phyloP scores from a whole-genome alignment of 257 asterid genomes.

The Voacanga thouarsii region DNA sequence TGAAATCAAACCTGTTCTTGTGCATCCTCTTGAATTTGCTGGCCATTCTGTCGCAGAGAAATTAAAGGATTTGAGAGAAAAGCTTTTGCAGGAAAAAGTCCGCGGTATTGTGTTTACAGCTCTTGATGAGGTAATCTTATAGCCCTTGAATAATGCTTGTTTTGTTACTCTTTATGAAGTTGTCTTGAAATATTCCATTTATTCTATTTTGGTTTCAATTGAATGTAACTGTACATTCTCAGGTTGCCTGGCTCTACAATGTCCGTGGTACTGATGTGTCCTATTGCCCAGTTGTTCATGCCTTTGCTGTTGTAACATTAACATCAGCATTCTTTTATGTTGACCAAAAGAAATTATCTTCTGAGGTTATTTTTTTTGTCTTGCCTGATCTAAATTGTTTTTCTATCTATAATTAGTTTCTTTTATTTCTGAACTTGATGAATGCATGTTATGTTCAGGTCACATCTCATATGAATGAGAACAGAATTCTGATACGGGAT shows the following conservation, averaged over 20 bases:
- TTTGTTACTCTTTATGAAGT: conserved; percentile 1
- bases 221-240: conserved; percentile 23
- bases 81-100: conserved; percentile 64
- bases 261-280: conserved; percentile 91
- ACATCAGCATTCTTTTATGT: conserved; percentile 80
- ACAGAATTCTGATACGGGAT: conserved; percentile 66
- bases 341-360: conserved; percentile 66
- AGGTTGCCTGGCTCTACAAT: conserved; percentile 96
- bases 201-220: conserved; percentile 10
- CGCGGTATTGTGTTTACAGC: conserved; percentile 66
- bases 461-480: conserved; percentile 56
- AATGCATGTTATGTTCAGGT: conserved; percentile 38
- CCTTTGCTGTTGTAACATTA: conserved; percentile 79
- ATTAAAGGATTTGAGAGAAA: conserved; percentile 72
- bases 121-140: conserved; percentile 74
- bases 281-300: conserved; percentile 83
- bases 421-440: neutral
- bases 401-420: neutral
- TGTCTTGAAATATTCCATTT: conserved; percentile 9
- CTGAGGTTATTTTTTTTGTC: conserved; percentile 56
- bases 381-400: conserved; percentile 2
- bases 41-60: conserved; percentile 82
- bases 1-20: conserved; percentile 60
- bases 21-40: conserved; percentile 76
- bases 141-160: neutral